These are phyloP conservation scores for Coemansia sp. DNA, from an alignment of 192 early-diverging fungal species.

Conservation along the genomic window DNA sequence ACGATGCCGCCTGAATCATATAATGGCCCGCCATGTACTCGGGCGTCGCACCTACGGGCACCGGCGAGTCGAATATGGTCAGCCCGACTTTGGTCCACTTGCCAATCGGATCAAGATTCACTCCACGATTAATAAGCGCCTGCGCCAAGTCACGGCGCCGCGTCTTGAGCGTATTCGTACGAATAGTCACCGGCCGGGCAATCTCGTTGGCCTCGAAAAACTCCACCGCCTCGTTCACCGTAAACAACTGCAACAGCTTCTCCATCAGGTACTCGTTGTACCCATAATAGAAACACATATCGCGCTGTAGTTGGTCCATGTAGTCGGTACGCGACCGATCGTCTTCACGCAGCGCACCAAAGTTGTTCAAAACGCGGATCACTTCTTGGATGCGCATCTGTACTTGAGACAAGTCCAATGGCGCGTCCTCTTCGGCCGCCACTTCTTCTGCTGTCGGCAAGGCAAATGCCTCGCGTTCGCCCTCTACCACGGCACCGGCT, in stretches of 20 bases:
- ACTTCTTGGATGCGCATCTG: constrained; percentile 90
- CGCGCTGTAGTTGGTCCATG: constrained; percentile 82
- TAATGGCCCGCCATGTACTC: constrained; percentile 99
- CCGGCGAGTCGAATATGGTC: constrained; percentile 91
- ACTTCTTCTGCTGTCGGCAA: constrained; percentile 69
- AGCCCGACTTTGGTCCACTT: constrained; percentile 99
- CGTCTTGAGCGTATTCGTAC: constrained; percentile 95
- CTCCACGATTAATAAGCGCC: constrained; percentile 90
- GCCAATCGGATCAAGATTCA: constrained; percentile 96
- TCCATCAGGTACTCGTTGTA: constrained; percentile 90
- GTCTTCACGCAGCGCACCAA: constrained; percentile 77
- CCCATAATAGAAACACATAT: constrained; percentile 91
- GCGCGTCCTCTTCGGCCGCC: constrained; percentile 62
- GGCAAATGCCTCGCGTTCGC: constrained; percentile 51
- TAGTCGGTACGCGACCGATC: constrained; percentile 77
- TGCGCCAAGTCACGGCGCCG: constrained; percentile 93
- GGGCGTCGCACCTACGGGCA: constrained; percentile 96
- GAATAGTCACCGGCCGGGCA: constrained; percentile 90
- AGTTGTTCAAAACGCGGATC: constrained; percentile 85
- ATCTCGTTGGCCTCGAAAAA: constrained; percentile 99
- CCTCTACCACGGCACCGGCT: constrained; percentile 55
- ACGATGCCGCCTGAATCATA: constrained; percentile 97
- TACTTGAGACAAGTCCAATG: constrained; percentile 72
- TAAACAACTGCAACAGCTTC: constrained; percentile 90
- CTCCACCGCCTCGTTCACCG: constrained; percentile 87